Evolutionary conservation across 2,329 filamentous ascomycete species (phyloP).

Genomic region (Hymenoscyphus salicellus): DNA sequence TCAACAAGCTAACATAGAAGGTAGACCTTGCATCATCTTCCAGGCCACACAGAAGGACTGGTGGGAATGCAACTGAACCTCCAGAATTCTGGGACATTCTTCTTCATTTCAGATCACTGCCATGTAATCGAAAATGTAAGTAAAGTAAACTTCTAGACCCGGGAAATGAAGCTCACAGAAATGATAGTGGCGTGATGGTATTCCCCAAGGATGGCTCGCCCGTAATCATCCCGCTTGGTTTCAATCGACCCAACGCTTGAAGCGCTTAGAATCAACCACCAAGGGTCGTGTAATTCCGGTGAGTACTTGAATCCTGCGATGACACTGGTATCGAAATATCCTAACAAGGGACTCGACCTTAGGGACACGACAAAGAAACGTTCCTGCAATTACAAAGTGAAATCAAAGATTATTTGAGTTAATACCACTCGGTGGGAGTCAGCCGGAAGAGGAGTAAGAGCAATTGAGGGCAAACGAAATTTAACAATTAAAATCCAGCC

Average conservation of each 20-base stretch:
- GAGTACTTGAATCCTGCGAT: not conserved
- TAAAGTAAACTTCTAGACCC: too few species aligned
- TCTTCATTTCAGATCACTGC: conserved; percentile 38
- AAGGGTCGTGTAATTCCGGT: conserved; percentile 27
- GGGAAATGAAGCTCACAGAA: conserved; percentile 2
- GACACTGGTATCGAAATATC: not conserved
- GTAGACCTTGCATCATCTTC: conserved; percentile 30
- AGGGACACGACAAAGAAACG: conserved; percentile 32
- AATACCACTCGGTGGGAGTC: too few species aligned
- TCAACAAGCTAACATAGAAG: too few species aligned
- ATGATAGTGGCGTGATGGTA: conserved; percentile 29
- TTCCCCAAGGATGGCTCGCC: conserved; percentile 38
- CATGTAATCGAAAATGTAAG: conserved; percentile 36
- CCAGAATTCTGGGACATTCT: conserved; percentile 34
- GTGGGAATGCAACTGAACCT: conserved; percentile 37
- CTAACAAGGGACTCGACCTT: not conserved
- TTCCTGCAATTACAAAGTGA: conserved; percentile 30
- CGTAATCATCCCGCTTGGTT: conserved; percentile 37
- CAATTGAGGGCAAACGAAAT: too few species aligned
- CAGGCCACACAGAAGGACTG: conserved; percentile 32
- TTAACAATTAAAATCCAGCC: too few species aligned
- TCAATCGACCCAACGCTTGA: conserved; percentile 34
- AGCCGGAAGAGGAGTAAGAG: too few species aligned
- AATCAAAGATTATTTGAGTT: conserved; percentile 29
- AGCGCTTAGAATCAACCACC: conserved; percentile 33